Evolutionary conservation across 2,329 filamentous ascomycete species (phyloP).

Genomic region (Tolypocladium ophioglossoides): DNA sequence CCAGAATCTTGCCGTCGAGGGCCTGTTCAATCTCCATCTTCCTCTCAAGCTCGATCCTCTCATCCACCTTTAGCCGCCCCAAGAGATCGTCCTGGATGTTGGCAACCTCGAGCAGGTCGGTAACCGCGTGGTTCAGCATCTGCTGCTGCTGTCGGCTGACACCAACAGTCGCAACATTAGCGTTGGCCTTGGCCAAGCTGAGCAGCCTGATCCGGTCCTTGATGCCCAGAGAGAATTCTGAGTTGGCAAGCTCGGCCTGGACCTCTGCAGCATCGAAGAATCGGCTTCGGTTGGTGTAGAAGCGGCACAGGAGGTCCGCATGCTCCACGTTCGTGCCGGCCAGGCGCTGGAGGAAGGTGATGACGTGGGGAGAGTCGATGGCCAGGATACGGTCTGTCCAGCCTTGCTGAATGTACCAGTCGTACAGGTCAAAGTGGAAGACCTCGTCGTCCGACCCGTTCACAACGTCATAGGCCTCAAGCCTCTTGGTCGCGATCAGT

Average conservation of each 20-base stretch:
- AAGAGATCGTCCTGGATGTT: constrained; percentile 91
- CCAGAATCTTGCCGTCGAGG: constrained; percentile 69
- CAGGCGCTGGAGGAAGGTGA: constrained; percentile 73
- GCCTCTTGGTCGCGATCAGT: constrained; percentile 63
- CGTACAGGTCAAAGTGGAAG: constrained; percentile 93
- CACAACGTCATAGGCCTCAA: constrained; percentile 85
- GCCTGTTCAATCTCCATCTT: constrained; percentile 52
- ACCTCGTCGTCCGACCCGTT: constrained; percentile 83
- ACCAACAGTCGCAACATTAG: constrained; percentile 69
- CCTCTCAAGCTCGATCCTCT: constrained; percentile 53
- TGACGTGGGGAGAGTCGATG: constrained; percentile 75
- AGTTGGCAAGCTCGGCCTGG: constrained; percentile 73
- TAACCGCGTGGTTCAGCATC: constrained; percentile 72
- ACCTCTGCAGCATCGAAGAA: constrained; percentile 85
- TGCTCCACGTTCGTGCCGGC: constrained; percentile 62
- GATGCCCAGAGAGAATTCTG: constrained; percentile 68
- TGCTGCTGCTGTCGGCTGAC: constrained; percentile 74
- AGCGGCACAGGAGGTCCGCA: constrained; percentile 86
- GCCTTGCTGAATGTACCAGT: constrained; percentile 85
- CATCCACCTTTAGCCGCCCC: constrained; percentile 64
- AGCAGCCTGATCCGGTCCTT: constrained; percentile 83
- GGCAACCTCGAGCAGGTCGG: constrained; percentile 79
- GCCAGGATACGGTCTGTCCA: constrained; percentile 79
- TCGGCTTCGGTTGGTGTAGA: constrained; percentile 73
- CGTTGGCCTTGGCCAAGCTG: constrained; percentile 84